Base-by-base conservation (phyloP, 768 basidiomycete species). In the Cantharellus anzutake region DNA sequence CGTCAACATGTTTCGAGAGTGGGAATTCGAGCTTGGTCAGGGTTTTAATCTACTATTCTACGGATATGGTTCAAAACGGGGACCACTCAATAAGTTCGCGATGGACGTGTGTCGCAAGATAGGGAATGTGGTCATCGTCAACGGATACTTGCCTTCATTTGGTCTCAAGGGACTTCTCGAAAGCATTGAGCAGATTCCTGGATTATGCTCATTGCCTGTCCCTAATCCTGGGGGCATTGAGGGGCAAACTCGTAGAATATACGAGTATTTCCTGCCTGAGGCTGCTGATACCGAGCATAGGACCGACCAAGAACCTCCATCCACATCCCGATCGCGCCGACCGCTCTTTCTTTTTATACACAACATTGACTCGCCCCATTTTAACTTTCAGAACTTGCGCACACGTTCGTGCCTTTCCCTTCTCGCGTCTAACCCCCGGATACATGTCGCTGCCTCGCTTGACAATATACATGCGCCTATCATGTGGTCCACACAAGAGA, bases 21-120 rank as follows among this genome's bases (percentile, higher is more conserved):
- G 66, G 65, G 70, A 41, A 16, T 72, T 75, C 62, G 90, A 97
- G 69, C 75, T 97, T 35, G 72, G 74, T 2, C 78, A 83, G 67
- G 92, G 90, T 1, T 97, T 91, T 75, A 92, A 88, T 69, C 72
- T 97, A 51, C 70, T 93, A 20, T 82, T 89, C 69, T 89, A 90
- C 66, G 94, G 94, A 1, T 79, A 81, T 65, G 94, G 94, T 3
- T 93, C 89, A 20, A 99, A 99, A 68, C 76, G 88, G 59, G 68
- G 67, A 16, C 64, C 84, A 4, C 73, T 99, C 40, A 87, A 94
- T 67, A 73, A 78, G 29, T 87, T 96, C 60, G 89, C 84, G 1
- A 72, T 68, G 3, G 71, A 76, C 0, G 67, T 71, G 29, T 80
- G 86, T 62, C 70, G 78, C 4, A 78, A 73, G 58, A 69, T 67